Base-by-base conservation (phyloP, 441 rosid genomes). In the Macaranga tanarius region DNA sequence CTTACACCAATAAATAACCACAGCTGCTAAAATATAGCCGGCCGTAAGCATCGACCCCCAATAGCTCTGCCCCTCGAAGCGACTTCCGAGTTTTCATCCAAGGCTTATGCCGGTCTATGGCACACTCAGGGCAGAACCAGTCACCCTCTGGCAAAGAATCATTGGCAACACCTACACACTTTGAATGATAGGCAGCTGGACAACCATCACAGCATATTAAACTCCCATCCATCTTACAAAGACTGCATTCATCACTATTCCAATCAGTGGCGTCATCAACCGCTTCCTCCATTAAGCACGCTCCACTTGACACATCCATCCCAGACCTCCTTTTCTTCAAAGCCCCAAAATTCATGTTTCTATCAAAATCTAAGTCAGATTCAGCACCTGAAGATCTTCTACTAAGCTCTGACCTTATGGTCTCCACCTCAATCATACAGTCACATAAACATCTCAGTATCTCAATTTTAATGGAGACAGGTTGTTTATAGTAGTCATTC, bases 171-270 rank as follows among this genome's bases (percentile, higher is more conserved):
- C 98, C 99, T 19, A 95, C 92, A 74, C 99, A 95, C 85, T 95
- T 90, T 25, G 96, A 86, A 82, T 95, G 99, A 77, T 89, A 95
- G 38, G 97, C 98, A 60, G 93, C 92, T 12, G 99, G 99, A 78
- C 99, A 95, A 57, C 98, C 94, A 80, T 95, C 99, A 85, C 98
- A 93, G 73, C 99, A 91, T 70, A 95, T 86, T 82, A 95, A 80
- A 59, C 82, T 89, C 75, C 99, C 99, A 77, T 91, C 97, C 99
- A 93, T 91, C 76, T 95, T 95, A 77, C 99, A 95, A 67, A 95
- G 96, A 75, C 92, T 87, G 77, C 99, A 95, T 72, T 95, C 99
- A 70, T 95, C 98, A 82, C 88, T 86, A 72, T 93, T 95, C 81
- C 84, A 80, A 74, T 82, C 83, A 55, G 77, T 25, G 74, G 69